These are phyloP conservation scores for Epichloe festucae DNA, from an alignment of 2,329 filamentous ascomycete genomes.

Conservation along the genomic window DNA sequence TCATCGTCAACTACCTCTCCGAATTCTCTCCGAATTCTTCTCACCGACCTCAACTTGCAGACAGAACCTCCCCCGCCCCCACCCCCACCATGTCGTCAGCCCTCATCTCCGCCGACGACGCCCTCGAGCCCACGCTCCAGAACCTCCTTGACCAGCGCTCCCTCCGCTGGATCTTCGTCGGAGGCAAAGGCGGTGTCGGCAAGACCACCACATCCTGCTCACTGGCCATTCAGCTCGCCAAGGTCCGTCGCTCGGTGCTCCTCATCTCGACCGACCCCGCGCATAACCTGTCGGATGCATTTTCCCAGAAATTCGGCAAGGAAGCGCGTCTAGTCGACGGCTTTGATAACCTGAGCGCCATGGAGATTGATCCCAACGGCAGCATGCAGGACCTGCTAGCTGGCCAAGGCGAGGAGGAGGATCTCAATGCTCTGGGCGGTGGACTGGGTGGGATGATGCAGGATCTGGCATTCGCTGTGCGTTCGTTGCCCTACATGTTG, in stretches of 20 bases:
- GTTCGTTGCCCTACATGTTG: conserved; percentile 13
- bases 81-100: conserved; percentile 28
- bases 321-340: conserved; percentile 87
- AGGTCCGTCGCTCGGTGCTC: conserved; percentile 85
- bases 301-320: conserved; percentile 98
- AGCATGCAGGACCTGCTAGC: conserved; percentile 91
- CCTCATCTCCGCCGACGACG: conserved; percentile 43
- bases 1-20: neutral
- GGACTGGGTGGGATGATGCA: conserved; percentile 94
- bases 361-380: conserved; percentile 98
- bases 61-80: neutral
- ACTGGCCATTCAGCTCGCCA: conserved; percentile 92
- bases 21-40: no score
- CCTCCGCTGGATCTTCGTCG: conserved; percentile 97
- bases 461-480: conserved; percentile 85
- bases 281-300: conserved; percentile 95
- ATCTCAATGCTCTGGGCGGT: conserved; percentile 53
- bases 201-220: conserved; percentile 99
- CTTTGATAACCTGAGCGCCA: conserved; percentile 86
- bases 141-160: conserved; percentile 90
- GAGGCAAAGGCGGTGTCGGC: conserved; percentile 94
- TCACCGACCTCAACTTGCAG: neutral
- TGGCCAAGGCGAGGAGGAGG: conserved; percentile 60
- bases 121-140: conserved; percentile 85
- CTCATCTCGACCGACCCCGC: conserved; percentile 97